Base-by-base conservation (phyloP, 2,329 filamentous ascomycete genomes). In the Colletotrichum endophyticum region DNA sequence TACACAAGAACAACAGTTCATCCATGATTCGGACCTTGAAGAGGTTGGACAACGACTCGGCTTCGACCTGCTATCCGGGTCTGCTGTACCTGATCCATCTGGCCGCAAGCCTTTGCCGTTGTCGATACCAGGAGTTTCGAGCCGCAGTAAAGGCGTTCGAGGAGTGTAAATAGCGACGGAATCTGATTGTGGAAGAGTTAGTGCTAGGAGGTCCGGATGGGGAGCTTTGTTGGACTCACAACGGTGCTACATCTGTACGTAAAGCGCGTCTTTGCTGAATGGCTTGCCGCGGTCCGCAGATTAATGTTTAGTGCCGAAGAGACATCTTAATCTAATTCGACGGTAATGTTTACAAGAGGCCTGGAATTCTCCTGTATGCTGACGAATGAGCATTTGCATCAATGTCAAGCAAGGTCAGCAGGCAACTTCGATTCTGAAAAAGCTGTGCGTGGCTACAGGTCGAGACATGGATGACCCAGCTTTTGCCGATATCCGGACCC, bases 151-250 rank as follows among this genome's bases (percentile, higher is more conserved):
- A 16, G 36, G 36, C 15, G 15, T 19, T 39, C 2, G 8, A 39
- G 8, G 36, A 39, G 36, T 44, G 36, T 44, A 1, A 9, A 44
- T n/a, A 19, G 36, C 8, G 36, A 44, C 16, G 8, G 16, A 11
- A 44, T 19, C 2, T 9, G 16, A 44, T 39, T 7, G 13, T 36
- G 34, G 36, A 39, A 44, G 36, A 44, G 1, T 19, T 19, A 19
- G 36, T 44, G 0, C 36, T 19, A 44, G 36, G 5, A 19, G 8
- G 36, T 39, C 36, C 0, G 36, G 36, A 9, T 39, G 36, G 16
- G 8, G 36, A 39, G 36, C 2, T 44, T 9, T 5, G 0, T 9
- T 44, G 5, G 5, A 1, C n/a, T 19, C 0, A 11, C 36, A 19
- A 44, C 16, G 8, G 8, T 19, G 36, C 36, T 44, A 44, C 1